phyloP scores from a whole-genome alignment of 805 yeast genomes.

The Wickerhamomyces subpelliculosus region DNA sequence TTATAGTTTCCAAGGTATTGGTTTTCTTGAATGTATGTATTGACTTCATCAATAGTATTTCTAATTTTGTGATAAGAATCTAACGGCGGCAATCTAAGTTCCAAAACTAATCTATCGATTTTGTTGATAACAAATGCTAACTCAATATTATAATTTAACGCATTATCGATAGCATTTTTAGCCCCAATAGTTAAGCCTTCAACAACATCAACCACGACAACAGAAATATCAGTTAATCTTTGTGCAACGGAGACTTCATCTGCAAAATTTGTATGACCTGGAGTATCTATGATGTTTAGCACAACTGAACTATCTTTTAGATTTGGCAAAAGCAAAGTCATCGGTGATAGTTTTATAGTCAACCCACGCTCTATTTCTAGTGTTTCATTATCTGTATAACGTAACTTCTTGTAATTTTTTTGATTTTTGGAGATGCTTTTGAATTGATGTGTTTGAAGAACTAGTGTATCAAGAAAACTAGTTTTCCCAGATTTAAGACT shows the following conservation, averaged over 20 bases:
- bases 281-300: conserved; percentile 71
- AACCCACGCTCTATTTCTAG: conserved; percentile 68
- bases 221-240: conserved; percentile 54
- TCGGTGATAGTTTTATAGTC: conserved; percentile 55
- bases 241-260: conserved; percentile 65
- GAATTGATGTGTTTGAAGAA: conserved; percentile 54
- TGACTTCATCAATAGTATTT: conserved; percentile 56
- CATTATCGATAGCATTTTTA: conserved; percentile 44
- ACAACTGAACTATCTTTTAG: conserved; percentile 46
- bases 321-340: conserved; percentile 53
- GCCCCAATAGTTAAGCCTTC: conserved; percentile 72
- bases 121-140: conserved; percentile 68
- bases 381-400: conserved; percentile 67
- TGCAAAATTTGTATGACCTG: conserved; percentile 83
- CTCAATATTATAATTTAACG: conserved; percentile 42
- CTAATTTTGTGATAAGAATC: conserved; percentile 69
- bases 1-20: conserved; percentile 21
- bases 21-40: conserved; percentile 37
- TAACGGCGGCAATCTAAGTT: conserved; percentile 63
- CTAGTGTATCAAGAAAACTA: conserved; percentile 59
- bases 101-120: conserved; percentile 78
- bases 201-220: conserved; percentile 73
- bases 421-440: conserved; percentile 48
- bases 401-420: conserved; percentile 57
- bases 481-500: conserved; percentile 84